phyloP scores from a whole-genome alignment of 129 eudicot genomes.

The Tagetes erecta region DNA sequence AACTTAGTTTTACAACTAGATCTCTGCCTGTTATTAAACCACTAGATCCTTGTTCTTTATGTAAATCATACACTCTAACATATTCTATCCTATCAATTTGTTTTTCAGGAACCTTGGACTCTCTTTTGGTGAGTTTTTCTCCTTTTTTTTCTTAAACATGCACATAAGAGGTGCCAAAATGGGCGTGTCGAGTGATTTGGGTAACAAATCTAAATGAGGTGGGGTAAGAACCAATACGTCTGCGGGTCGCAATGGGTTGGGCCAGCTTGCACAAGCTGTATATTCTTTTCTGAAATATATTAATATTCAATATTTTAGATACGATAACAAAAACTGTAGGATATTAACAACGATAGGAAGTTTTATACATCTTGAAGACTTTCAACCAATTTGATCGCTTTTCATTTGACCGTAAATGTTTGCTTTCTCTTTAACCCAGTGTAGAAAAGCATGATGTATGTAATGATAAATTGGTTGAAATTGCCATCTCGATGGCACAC shows the following conservation, averaged over 20 bases:
- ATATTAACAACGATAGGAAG: not conserved
- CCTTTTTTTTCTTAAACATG: constrained; percentile 6
- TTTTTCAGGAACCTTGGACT: constrained; percentile 84
- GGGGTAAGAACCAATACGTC: not conserved
- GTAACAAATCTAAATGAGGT: not conserved
- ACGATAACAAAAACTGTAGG: not conserved
- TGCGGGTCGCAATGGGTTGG: not conserved
- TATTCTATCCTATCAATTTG: constrained; percentile 9
- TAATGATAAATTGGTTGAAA: not conserved
- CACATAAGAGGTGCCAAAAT: not conserved
- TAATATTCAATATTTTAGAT: not conserved
- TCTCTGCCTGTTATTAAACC: not conserved
- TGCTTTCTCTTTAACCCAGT: no score
- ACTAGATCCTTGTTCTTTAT: not conserved
- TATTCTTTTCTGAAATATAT: not conserved
- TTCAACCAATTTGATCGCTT: not conserved
- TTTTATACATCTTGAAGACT: not conserved
- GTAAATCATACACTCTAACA: constrained; percentile 5
- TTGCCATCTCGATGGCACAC: not conserved
- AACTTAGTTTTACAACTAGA: no score
- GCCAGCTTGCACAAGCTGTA: not conserved
- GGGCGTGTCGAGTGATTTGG: not conserved
- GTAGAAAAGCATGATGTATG: not conserved
- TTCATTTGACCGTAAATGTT: not conserved
- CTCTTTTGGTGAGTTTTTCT: constrained; percentile 76